These are phyloP conservation scores for Tuctoria greenei DNA, from an alignment of 176 grass and related monocot genomes.

Conservation along the genomic window DNA sequence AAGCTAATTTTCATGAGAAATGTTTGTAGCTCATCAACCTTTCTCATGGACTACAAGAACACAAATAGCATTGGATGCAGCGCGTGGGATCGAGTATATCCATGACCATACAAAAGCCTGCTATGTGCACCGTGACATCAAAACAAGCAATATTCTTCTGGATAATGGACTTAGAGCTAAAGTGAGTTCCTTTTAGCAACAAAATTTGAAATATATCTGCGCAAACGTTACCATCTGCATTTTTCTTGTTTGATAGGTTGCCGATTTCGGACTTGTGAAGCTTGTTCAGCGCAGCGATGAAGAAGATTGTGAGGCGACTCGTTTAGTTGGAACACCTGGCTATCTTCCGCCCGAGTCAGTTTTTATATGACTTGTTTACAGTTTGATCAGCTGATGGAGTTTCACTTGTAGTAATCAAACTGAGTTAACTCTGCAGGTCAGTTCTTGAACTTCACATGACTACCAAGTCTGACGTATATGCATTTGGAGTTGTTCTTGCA, in stretches of 20 bases:
- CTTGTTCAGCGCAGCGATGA: slow-evolving; percentile 57
- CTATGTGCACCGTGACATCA: slow-evolving; percentile 71
- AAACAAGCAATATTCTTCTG: slow-evolving; percentile 74
- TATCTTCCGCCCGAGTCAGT: slow-evolving; percentile 79
- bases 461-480: slow-evolving; percentile 66
- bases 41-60: slow-evolving; percentile 76
- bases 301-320: slow-evolving; percentile 55
- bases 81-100: slow-evolving; percentile 73
- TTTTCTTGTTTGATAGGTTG: slow-evolving; percentile 46
- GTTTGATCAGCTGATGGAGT: neutral
- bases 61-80: slow-evolving; percentile 65
- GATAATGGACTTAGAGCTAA: slow-evolving; percentile 65
- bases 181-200: slow-evolving; percentile 27
- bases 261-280: slow-evolving; percentile 66
- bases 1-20: neutral
- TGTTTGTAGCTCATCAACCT: slow-evolving; percentile 47
- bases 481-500: slow-evolving; percentile 71
- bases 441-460: slow-evolving; percentile 72
- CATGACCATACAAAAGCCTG: slow-evolving; percentile 75
- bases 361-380: slow-evolving; percentile 11
- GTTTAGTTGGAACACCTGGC: slow-evolving; percentile 67
- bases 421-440: slow-evolving; percentile 38
- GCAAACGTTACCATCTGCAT: slow-evolving; percentile 5
- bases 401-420: slow-evolving; percentile 12
- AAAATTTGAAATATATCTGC: neutral